Conservation (phyloP, 2,329 filamentous ascomycete species). For the Leptographium radiaticola region DNA sequence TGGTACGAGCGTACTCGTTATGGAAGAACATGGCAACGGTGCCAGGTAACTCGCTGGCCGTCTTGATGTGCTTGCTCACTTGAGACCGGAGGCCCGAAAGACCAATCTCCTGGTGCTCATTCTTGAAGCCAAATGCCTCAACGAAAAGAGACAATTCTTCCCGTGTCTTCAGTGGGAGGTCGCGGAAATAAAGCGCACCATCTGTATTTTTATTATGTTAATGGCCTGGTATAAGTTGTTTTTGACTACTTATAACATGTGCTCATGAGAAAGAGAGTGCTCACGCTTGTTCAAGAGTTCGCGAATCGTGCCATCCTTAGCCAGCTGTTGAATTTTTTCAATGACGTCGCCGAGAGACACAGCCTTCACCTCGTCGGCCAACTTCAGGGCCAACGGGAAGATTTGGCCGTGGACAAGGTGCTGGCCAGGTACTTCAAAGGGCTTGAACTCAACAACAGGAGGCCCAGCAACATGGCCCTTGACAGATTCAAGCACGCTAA, state of each 20-base stretch:
- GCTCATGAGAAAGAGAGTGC: no score
- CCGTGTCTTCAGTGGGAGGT: constrained; percentile 1
- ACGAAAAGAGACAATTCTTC: constrained; percentile 1
- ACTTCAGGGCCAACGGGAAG: neutral
- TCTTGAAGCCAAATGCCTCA: constrained; percentile 2
- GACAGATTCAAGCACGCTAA: no score
- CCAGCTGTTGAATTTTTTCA: neutral
- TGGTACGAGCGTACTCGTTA: constrained; percentile 8
- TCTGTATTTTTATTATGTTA: no score
- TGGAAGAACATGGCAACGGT: constrained; percentile 7
- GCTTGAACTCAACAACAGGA: no score
- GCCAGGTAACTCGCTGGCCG: constrained; percentile 8
- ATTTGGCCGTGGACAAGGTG: neutral
- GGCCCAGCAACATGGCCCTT: no score
- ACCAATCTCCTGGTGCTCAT: constrained; percentile 6
- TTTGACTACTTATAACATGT: no score
- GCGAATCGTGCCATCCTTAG: neutral
- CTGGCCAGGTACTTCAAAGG: neutral
- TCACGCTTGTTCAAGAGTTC: no score
- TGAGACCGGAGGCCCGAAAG: constrained; percentile 6
- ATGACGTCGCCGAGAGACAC: neutral
- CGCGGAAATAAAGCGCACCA: constrained; percentile 7
- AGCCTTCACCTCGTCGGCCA: neutral
- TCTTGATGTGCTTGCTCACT: constrained; percentile 4
- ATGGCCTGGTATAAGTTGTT: no score